Evolutionary conservation across 2,329 filamentous ascomycete genomes (phyloP).

Genomic region (Pseudogymnoascus destructans): DNA sequence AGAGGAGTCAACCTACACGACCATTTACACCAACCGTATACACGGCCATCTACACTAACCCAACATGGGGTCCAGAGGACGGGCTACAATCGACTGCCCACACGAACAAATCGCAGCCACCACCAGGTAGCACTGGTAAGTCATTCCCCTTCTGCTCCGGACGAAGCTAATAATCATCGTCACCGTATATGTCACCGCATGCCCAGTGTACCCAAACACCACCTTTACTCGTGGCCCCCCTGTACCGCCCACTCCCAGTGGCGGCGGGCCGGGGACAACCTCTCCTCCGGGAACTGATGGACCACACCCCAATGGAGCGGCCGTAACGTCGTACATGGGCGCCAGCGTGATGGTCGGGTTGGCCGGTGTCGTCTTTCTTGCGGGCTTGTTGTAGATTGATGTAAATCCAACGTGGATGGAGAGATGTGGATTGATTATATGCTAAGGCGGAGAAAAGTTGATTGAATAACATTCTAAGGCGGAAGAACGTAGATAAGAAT

Average conservation of each 20-base stretch:
- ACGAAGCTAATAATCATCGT: not conserved
- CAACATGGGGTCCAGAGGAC: not conserved
- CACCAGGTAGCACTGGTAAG: not conserved
- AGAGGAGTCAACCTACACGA: not conserved
- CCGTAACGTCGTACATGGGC: not conserved
- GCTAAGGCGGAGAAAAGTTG: not conserved
- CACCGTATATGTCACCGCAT: not conserved
- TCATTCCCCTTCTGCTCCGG: not conserved
- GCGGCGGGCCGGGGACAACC: not conserved
- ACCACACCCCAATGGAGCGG: not conserved
- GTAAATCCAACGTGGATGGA: not conserved
- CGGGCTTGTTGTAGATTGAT: not conserved
- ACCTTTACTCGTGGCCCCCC: not conserved
- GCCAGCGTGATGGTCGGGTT: not conserved
- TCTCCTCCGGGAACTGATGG: not conserved
- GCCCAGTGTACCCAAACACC: not conserved
- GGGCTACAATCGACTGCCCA: not conserved
- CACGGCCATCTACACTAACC: not conserved
- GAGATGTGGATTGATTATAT: not conserved
- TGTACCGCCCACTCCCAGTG: not conserved
- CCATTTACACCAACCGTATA: not conserved
- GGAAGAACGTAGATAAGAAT: not conserved
- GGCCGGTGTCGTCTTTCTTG: not conserved
- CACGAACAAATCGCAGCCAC: not conserved
- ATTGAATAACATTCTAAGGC: conserved; percentile 2